Percentiles rank a stretch among this genome's conserved stretches.
Conservation (phyloP, 768 basidiomycete genomes). For the Lactarius sanguifluus region DNA sequence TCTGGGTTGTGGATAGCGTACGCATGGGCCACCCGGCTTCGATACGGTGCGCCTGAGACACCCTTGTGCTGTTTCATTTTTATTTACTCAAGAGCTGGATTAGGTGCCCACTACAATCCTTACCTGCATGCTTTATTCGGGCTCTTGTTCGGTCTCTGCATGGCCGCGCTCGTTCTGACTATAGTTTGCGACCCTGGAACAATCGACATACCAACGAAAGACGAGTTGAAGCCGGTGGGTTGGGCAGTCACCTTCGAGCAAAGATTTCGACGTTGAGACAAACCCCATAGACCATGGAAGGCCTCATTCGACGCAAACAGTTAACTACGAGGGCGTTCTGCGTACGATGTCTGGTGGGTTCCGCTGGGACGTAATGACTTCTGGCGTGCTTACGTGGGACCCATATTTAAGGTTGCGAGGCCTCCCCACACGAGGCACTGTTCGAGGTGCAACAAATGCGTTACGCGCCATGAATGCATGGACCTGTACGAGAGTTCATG, state of each 20-base stretch:
- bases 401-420: constrained; percentile 1
- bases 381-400: not conserved
- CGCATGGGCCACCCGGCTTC: constrained; percentile 16
- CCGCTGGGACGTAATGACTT: not conserved
- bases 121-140: not conserved
- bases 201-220: not conserved
- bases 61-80: not conserved
- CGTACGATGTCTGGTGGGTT: constrained; percentile 8
- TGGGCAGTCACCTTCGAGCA: not conserved
- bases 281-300: constrained; percentile 3
- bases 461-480: not conserved
- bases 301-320: not conserved
- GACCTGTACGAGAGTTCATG: not conserved
- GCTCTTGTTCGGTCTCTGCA: not conserved
- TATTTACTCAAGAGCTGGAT: not conserved
- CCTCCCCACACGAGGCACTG: constrained; percentile 2
- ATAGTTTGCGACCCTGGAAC: constrained; percentile 11
- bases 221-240: constrained; percentile 10
- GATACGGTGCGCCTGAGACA: not conserved
- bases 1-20: constrained; percentile 7
- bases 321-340: constrained; percentile 6
- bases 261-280: not conserved
- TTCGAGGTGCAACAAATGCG: constrained; percentile 16
- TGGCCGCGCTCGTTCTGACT: not conserved
- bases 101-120: not conserved